Base-by-base conservation (phyloP, 805 yeast genomes). In the Kazachstania martiniae region DNA sequence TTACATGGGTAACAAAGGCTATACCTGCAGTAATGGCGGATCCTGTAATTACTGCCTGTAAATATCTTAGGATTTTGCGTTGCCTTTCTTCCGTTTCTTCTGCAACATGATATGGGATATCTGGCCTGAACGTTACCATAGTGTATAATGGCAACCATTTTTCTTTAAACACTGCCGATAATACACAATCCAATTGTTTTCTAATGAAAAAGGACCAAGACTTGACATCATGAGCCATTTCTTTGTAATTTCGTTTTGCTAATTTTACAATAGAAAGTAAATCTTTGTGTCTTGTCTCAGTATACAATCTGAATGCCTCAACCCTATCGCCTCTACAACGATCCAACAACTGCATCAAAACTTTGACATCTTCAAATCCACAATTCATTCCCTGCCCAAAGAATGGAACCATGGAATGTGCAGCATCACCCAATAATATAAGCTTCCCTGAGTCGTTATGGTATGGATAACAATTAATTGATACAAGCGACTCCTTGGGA, bases 301-400 rank as follows among this genome's bases (percentile, higher is more conserved):
- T 65, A 54, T 82, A 84, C 27, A 48, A 46, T 21, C 56, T 58
- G 44, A 84, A 78, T 0, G 84, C 77, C 8, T 38, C 40, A 1
- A 48, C 47, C 18, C 75, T 61, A 36, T 70, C 60, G 14, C 53
- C 60, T 3, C 56, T 37, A 29, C 47, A 24, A 34, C 53, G 42
- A 21, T 66, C 68, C 29, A 68, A 28, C 17, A 77, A 49, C 27
- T 70, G 65, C 59, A 80, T 60, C 32, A 87, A 59, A 1, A 77
- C 72, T 36, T 75, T 62, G 15, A 87, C 87, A 46, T 89, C 96
- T 56, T 87, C 96, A 53, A 87, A 80, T 1, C 96, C 96, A 51
- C 94, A 83, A 55, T 87, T 87, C 89, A 87, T 80, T 4, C 96
- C 96, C 55, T 87, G 96, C 8, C 96, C 96, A 51, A 86, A 87